Evolutionary conservation across 2,329 filamentous ascomycete species (phyloP).

Genomic region (Furcasterigmium sp.): DNA sequence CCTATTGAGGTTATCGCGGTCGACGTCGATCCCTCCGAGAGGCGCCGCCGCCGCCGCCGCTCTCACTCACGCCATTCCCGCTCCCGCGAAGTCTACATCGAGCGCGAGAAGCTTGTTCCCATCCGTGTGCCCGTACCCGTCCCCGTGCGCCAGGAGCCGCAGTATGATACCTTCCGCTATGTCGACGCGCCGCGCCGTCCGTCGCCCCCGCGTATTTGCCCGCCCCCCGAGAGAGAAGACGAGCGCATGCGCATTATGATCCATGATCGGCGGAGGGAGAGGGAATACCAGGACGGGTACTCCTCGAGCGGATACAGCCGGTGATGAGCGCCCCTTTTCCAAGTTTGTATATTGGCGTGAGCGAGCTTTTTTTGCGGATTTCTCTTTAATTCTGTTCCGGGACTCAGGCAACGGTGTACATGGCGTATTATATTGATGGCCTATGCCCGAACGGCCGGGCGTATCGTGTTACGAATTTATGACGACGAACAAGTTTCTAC

Average conservation of each 20-base stretch:
- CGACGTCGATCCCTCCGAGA: conserved; percentile 17
- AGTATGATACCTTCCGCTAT: conserved; percentile 47
- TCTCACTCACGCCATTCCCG: conserved; percentile 18
- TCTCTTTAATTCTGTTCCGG: too few species aligned
- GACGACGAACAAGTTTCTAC: too few species aligned
- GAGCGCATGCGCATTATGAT: conserved; percentile 26
- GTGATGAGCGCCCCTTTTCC: background rate
- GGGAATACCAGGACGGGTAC: conserved; percentile 21
- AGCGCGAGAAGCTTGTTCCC: conserved; percentile 44
- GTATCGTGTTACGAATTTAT: too few species aligned
- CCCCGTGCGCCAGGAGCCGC: conserved; percentile 23
- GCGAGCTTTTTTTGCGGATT: background rate
- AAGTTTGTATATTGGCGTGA: background rate
- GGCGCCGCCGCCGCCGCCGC: conserved; percentile 22
- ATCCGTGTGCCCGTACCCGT: conserved; percentile 35
- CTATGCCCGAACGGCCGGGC: too few species aligned
- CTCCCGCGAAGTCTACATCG: conserved; percentile 39
- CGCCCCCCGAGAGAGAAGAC: conserved; percentile 23
- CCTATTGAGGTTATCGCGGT: conserved; percentile 19
- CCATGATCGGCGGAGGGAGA: conserved; percentile 23
- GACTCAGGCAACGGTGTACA: too few species aligned
- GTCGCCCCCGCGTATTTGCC: conserved; percentile 22
- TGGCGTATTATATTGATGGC: too few species aligned
- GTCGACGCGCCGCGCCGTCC: conserved; percentile 41
- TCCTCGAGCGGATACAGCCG: background rate